Evolutionary conservation across 805 yeast genomes (phyloP), one percentile per base, ranked within the genome.

Genomic region (Starmerella bacillaris): DNA sequence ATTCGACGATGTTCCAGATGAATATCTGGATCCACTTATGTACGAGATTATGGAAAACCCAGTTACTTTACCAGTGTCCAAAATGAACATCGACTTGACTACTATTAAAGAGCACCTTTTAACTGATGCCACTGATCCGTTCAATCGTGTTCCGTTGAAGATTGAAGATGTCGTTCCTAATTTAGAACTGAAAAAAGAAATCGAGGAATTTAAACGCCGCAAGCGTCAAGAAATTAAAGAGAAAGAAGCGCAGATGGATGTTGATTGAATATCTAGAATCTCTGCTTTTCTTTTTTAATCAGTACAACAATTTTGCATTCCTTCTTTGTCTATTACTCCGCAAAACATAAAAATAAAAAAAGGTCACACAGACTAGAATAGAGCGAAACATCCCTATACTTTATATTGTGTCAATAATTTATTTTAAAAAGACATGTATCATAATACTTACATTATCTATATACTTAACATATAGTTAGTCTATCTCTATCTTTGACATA

Each of bases 61-160:
- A 0, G 98, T 89, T 4, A 75, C 68, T n/a, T 64, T 89, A 47
- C 99, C 99, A 6, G 64, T 78, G 6, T 80, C 94, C 1, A 76
- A 71, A 43, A 70, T 84, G 15, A 71, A 74, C 33, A 80, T 89
- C 47, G 99, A 89, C 54, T 64, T 92, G 51, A 68, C 89, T 24
- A 89, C 95, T 2, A 78, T 89, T 48, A 86, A 83, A 52, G 79
- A 94, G 3, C 98, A 89, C 62, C 61, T 89, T 39, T 66, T 89
- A 54, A 80, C 86, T 59, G 96, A 89, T 58, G 71, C 93, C 1
- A 89, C 94, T 0, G 99, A 89, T 60, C 99, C 99, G 15, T 89
- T 89, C 61, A 89, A 86, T 57, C 73, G 99, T 57, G 67, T 73
- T 61, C 96, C 96, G 4, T 63, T 89, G 48, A 80, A 71, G 49